Conservation (phyloP, 441 rosid genomes). For the Sinapis alba region DNA sequence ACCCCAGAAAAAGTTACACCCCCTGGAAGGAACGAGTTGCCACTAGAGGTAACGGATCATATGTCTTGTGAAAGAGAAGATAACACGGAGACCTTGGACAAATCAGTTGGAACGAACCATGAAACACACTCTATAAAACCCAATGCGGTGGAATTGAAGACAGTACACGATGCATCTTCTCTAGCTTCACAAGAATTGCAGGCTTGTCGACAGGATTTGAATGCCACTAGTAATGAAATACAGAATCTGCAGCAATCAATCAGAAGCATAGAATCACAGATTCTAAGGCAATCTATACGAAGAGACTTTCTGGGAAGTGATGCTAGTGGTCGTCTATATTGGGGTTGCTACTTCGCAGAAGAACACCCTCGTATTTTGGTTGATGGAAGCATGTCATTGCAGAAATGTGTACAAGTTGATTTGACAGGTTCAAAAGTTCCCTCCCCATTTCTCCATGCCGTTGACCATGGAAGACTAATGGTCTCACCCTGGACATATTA, state of each 20-base stretch:
- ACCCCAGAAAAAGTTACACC: slow-evolving; percentile 46
- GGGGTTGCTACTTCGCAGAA: slow-evolving; percentile 68
- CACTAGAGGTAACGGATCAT: slow-evolving; percentile 42
- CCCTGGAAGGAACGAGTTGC: slow-evolving; percentile 39
- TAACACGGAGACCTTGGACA: slow-evolving; percentile 43
- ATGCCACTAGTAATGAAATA: slow-evolving; percentile 58
- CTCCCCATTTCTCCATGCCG: slow-evolving; percentile 56
- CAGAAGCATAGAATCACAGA: slow-evolving; percentile 61
- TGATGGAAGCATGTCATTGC: slow-evolving; percentile 71
- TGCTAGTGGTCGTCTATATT: slow-evolving; percentile 81
- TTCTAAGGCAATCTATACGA: slow-evolving; percentile 67
- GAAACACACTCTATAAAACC: slow-evolving; percentile 43
- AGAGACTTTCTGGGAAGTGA: slow-evolving; percentile 92
- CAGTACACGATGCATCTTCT: slow-evolving; percentile 45
- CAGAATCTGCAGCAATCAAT: slow-evolving; percentile 65
- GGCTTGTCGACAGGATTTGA: slow-evolving; percentile 59
- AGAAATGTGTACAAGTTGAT: slow-evolving; percentile 44
- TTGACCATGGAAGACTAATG: slow-evolving; percentile 44
- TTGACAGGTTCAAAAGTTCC: slow-evolving; percentile 60
- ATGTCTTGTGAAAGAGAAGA: slow-evolving; percentile 42
- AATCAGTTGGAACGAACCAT: slow-evolving; percentile 39
- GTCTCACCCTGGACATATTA: slow-evolving; percentile 66
- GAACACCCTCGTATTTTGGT: slow-evolving; percentile 64
- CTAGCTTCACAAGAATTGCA: slow-evolving; percentile 56
- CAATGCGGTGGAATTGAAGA: slow-evolving; percentile 39